A percentile compares a stretch with the other conserved stretches of the same genome.
Conservation (phyloP, 768 basidiomycete species). For the Tulasnella sp. region DNA sequence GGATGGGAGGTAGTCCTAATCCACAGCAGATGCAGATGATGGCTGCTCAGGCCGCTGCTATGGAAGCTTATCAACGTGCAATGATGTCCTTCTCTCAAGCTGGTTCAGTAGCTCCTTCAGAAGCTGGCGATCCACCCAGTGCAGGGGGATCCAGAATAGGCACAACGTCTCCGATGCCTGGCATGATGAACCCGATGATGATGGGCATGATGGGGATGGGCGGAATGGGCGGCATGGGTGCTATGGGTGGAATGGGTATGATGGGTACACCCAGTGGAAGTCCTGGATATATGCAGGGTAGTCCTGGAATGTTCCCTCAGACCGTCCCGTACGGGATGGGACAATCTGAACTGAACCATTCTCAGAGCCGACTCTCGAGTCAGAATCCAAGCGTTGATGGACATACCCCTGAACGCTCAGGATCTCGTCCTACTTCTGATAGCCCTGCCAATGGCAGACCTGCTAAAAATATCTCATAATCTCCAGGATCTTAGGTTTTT, state of each 20-base stretch:
- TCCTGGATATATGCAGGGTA: not conserved
- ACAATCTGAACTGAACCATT: too few species aligned
- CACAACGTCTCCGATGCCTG: constrained; percentile 15
- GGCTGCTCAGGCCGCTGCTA: constrained; percentile 58
- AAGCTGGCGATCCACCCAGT: constrained; percentile 13
- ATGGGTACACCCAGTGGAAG: not conserved
- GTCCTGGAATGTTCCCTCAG: not conserved
- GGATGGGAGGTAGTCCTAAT: constrained; percentile 28
- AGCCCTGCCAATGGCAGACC: too few species aligned
- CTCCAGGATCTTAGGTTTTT: too few species aligned
- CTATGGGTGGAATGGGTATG: not conserved
- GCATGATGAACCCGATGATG: constrained; percentile 15
- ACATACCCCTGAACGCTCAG: too few species aligned
- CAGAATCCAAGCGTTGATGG: too few species aligned
- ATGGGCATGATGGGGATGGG: constrained; percentile 19
- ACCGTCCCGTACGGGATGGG: too few species aligned
- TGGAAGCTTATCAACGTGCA: constrained; percentile 60
- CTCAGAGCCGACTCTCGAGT: too few species aligned
- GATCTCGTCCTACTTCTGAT: too few species aligned
- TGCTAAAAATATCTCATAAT: too few species aligned
- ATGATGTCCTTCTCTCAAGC: constrained; percentile 25
- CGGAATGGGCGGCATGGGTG: constrained; percentile 3
- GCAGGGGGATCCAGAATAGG: constrained; percentile 8
- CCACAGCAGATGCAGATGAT: constrained; percentile 66
- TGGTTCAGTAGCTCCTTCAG: constrained; percentile 20